A percentile compares a stretch with the other conserved stretches of the same genome.
Evolutionary conservation across 805 yeast species (phyloP).

Genomic region (Ogataea methanolica): DNA sequence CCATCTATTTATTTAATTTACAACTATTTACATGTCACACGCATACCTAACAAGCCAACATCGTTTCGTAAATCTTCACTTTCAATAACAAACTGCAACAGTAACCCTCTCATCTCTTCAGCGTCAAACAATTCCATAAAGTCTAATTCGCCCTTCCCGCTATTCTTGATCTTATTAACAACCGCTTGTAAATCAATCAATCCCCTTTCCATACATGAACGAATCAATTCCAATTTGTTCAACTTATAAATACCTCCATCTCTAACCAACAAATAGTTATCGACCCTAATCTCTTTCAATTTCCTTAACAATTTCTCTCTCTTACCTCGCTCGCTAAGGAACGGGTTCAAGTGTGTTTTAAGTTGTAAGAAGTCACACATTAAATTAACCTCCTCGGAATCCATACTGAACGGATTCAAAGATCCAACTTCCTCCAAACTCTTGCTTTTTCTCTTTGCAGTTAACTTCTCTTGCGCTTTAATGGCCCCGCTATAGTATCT

Average conservation of each 20-base stretch:
- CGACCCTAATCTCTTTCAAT: conserved; percentile 44
- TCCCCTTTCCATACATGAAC: conserved; percentile 54
- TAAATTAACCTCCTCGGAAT: conserved; percentile 32
- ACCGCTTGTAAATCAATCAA: conserved; percentile 34
- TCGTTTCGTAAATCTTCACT: conserved; percentile 8
- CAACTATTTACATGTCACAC: conserved; percentile 3
- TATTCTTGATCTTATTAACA: conserved; percentile 5
- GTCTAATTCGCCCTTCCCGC: conserved; percentile 3
- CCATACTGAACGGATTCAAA: conserved; percentile 45
- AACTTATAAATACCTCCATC: conserved; percentile 46
- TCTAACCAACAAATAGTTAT: conserved; percentile 41
- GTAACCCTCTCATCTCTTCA: conserved; percentile 8
- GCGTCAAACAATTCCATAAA: conserved; percentile 17
- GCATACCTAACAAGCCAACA: conserved; percentile 17
- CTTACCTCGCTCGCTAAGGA: conserved; percentile 31
- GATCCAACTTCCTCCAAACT: conserved; percentile 25
- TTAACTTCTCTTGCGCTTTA: conserved; percentile 19
- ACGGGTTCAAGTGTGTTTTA: conserved; percentile 37
- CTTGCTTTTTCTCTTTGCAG: conserved; percentile 10
- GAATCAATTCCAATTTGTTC: conserved; percentile 44
- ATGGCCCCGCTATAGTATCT: conserved; percentile 31
- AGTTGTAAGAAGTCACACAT: conserved; percentile 33
- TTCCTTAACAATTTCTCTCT: conserved; percentile 34
- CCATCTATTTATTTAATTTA: no score
- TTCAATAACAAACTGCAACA: conserved; percentile 12